Conservation (phyloP, 257 asterid genomes). For the Solanum appendiculatum region DNA sequence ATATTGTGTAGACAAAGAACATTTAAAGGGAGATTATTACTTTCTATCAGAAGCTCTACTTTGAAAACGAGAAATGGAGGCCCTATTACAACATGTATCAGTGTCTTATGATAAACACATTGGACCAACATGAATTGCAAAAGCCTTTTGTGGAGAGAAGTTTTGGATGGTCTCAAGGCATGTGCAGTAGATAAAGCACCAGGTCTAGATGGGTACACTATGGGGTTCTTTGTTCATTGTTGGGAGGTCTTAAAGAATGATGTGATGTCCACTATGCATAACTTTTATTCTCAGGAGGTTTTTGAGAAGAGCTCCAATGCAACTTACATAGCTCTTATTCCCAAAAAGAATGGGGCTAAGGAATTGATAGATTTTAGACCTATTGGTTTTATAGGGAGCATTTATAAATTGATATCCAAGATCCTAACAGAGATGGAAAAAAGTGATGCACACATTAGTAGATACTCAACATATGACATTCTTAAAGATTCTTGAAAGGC, state of each 20-base stretch:
- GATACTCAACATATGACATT: neutral
- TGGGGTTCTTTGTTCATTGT: neutral
- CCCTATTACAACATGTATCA: neutral
- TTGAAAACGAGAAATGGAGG: neutral
- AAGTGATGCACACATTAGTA: neutral
- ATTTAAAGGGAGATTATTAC: neutral
- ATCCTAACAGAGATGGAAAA: neutral
- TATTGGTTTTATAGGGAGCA: neutral
- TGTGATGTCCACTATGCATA: neutral
- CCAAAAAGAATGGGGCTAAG: neutral
- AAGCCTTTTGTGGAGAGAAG: neutral
- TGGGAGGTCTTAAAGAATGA: neutral
- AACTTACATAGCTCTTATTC: neutral
- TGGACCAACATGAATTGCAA: neutral
- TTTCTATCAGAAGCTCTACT: neutral
- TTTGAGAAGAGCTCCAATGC: neutral
- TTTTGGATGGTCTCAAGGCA: neutral
- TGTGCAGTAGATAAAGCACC: neutral
- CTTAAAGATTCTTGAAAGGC: neutral
- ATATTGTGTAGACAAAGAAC: neutral
- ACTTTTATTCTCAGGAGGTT: neutral
- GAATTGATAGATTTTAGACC: neutral
- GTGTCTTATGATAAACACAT: neutral
- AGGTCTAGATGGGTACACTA: neutral
- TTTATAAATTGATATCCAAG: neutral